A percentile compares a stretch with the other conserved stretches of the same genome.
Conservation (phyloP, 1,139 yeast species). For the Protomyces lactucae-debilis region DNA sequence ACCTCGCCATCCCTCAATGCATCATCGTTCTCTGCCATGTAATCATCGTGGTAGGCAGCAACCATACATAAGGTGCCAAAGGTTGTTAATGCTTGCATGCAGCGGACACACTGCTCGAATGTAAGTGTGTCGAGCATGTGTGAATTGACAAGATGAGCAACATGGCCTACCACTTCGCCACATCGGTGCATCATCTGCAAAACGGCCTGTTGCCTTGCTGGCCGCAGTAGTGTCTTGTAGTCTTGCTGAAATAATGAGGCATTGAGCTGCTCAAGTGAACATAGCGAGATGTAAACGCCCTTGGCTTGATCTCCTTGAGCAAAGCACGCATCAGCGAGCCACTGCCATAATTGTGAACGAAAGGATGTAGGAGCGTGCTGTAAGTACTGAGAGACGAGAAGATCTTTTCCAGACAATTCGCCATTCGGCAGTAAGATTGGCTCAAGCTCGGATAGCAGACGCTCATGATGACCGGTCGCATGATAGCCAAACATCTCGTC, state of each 20-base stretch:
- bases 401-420: constrained; percentile 29
- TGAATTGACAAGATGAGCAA: background rate
- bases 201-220: background rate
- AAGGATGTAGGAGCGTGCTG: constrained; percentile 60
- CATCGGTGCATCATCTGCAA: background rate
- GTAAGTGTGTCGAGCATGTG: background rate
- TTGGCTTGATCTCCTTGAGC: constrained; percentile 40
- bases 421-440: constrained; percentile 45
- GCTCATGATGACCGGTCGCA: constrained; percentile 41
- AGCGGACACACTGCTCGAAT: background rate
- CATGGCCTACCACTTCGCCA: background rate
- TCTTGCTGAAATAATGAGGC: background rate
- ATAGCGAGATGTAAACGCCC: background rate
- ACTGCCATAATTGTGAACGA: constrained; percentile 69
- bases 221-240: background rate
- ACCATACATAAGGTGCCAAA: background rate
- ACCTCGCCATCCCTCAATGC: constrained; percentile 38
- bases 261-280: background rate
- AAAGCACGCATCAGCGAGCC: constrained; percentile 57
- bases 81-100: background rate
- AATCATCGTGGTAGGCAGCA: constrained; percentile 42
- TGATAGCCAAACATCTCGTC: constrained; percentile 49
- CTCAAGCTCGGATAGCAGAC: constrained; percentile 54
- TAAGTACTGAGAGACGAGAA: constrained; percentile 45
- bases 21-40: constrained; percentile 37